These are phyloP conservation scores for Pelargonium myrrhifolium DNA, from an alignment of 441 rosid species.

Conservation along the genomic window DNA sequence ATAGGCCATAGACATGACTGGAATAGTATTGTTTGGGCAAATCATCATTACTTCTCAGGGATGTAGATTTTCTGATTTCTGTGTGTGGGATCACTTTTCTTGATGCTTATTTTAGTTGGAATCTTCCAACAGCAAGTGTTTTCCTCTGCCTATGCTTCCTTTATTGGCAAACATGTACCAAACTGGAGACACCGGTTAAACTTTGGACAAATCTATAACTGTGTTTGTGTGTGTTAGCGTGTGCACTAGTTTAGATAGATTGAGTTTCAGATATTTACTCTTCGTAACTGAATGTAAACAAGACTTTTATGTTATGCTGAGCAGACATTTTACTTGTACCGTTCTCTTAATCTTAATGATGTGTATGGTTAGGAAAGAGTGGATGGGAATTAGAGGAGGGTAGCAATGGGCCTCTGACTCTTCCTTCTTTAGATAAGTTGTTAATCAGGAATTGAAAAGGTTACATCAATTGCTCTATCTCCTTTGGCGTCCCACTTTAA, in stretches of 20 bases:
- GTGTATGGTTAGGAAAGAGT: too few species aligned
- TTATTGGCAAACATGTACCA: background rate
- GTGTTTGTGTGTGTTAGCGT: background rate
- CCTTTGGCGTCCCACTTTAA: background rate
- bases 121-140: background rate
- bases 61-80: background rate
- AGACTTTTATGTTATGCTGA: too few species aligned
- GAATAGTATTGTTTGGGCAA: background rate
- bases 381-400: too few species aligned
- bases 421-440: too few species aligned
- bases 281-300: slow-evolving; percentile 14
- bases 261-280: background rate
- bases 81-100: background rate
- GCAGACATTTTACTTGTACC: slow-evolving; percentile 38
- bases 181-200: background rate
- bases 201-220: background rate
- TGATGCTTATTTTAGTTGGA: background rate
- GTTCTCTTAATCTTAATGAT: too few species aligned
- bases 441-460: too few species aligned
- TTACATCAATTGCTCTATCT: background rate
- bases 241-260: background rate
- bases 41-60: background rate
- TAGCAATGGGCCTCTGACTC: too few species aligned
- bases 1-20: background rate
- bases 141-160: background rate